Conservation (phyloP, 2,329 filamentous ascomycete genomes). For the Paradendryphiella salina region DNA sequence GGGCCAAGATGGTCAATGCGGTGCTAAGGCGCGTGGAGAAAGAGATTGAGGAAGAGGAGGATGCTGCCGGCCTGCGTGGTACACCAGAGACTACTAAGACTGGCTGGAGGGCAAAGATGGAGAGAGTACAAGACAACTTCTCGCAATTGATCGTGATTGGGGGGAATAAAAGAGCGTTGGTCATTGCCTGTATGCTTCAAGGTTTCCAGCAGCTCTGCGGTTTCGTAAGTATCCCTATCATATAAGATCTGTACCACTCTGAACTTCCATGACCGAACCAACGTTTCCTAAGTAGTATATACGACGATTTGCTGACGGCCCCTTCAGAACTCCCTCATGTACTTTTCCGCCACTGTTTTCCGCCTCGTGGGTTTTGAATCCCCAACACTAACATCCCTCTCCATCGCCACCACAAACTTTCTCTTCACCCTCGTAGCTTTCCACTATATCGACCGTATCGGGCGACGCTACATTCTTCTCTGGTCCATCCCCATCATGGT, state of each 20-base stretch:
- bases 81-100: conserved; percentile 36
- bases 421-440: conserved; percentile 53
- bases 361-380: conserved; percentile 51
- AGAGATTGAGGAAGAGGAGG: conserved; percentile 72
- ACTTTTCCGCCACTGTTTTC: conserved; percentile 55
- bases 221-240: conserved; percentile 38
- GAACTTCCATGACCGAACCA: neutral
- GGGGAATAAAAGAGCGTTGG: conserved; percentile 72
- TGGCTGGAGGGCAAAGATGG: conserved; percentile 44
- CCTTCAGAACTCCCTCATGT: conserved; percentile 52
- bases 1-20: conserved; percentile 56
- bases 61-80: conserved; percentile 50
- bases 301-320: neutral
- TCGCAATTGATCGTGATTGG: conserved; percentile 49
- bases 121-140: conserved; percentile 59
- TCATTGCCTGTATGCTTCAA: conserved; percentile 84
- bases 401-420: conserved; percentile 53
- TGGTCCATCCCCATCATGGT: conserved; percentile 85
- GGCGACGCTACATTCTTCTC: conserved; percentile 66
- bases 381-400: conserved; percentile 51
- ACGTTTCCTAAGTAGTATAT: neutral
- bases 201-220: conserved; percentile 84
- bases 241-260: neutral
- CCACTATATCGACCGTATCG: conserved; percentile 50
- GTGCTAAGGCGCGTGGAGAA: conserved; percentile 71